phyloP scores from a whole-genome alignment of 192 early-diverging fungal genomes.

The Lobosporangium transversale region DNA sequence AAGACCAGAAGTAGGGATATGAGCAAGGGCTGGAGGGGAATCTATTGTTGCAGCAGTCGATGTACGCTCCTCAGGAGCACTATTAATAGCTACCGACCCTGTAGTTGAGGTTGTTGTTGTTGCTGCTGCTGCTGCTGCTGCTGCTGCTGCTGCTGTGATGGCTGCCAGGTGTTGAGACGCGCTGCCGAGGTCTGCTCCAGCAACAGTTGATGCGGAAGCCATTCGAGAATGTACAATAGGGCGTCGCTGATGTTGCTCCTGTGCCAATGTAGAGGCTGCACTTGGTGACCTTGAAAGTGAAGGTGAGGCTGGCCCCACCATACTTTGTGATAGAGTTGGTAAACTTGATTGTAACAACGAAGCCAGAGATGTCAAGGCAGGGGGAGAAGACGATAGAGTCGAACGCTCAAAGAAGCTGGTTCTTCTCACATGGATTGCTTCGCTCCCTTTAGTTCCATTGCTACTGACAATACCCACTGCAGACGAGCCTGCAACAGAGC shows the following conservation, averaged over 20 bases:
- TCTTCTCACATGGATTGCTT: slow-evolving; percentile 37
- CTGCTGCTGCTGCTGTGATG: neutral
- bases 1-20: too few species aligned
- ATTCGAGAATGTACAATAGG: slow-evolving; percentile 1
- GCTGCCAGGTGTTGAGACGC: slow-evolving; percentile 6
- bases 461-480: neutral
- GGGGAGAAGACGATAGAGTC: slow-evolving; percentile 2
- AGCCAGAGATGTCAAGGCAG: slow-evolving; percentile 7
- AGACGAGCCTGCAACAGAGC: too few species aligned
- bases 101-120: neutral
- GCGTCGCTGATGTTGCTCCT: neutral
- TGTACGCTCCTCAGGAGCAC: too few species aligned
- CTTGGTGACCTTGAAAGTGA: slow-evolving; percentile 19
- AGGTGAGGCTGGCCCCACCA: neutral
- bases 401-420: slow-evolving; percentile 19
- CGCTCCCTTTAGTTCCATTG: slow-evolving; percentile 1
- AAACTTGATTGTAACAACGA: slow-evolving; percentile 9
- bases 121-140: neutral
- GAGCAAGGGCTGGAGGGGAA: neutral
- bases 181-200: neutral
- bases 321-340: neutral
- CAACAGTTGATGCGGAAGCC: neutral
- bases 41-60: neutral
- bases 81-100: too few species aligned
- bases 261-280: neutral